Evolutionary conservation across 164 flowering plant genomes (phyloP), one percentile per base, ranked within the genome.

Genomic region (Hamamelis virginiana): DNA sequence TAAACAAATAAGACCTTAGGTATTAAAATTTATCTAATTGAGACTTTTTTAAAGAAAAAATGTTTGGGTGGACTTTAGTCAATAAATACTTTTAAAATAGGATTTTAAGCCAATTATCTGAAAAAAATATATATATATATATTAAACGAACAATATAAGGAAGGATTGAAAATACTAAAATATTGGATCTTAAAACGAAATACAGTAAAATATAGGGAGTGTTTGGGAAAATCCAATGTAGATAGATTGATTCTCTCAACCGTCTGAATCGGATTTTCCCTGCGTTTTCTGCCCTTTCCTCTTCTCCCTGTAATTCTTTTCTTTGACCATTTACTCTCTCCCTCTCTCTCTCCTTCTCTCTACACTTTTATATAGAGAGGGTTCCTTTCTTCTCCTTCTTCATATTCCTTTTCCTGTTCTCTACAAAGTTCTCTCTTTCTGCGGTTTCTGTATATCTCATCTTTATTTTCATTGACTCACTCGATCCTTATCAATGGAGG

Each of bases 211-310:
- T 22, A 55, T 21, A 18, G 22, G 22, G 28, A 10, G 33, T 25
- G 23, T 10, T 3, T 22, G 10, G 11, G 22, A 55, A 55, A 9
- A 23, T 3, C 27, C 59, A 55, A 23, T 55, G 28, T 21, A 8
- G 4, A 44, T 13, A 21, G 47, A 51, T 66, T 66, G 76, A 80
- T 64, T 64, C 48, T 33, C 44, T 63, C 70, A 74, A 71, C 66
- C 81, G 83, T 77, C 53, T 67, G 78, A 80, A 75, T 73, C 73
- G 79, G 77, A 55, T 44, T 61, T 59, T 57, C 33, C 50, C 79
- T 67, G 60, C 70, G 28, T 43, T 59, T 74, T 58, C 46, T 33
- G 21, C 22, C 68, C 57, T 46, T 45, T 59, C n/a, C 66, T 19
- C 58, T 41, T 50, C 71, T 43, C 61, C 55, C 60, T 47, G 18